Evolutionary conservation across 2,329 filamentous ascomycete genomes (phyloP), one percentile per base, ranked within the genome.

Genomic region (Chrysosporium keratinophilum): DNA sequence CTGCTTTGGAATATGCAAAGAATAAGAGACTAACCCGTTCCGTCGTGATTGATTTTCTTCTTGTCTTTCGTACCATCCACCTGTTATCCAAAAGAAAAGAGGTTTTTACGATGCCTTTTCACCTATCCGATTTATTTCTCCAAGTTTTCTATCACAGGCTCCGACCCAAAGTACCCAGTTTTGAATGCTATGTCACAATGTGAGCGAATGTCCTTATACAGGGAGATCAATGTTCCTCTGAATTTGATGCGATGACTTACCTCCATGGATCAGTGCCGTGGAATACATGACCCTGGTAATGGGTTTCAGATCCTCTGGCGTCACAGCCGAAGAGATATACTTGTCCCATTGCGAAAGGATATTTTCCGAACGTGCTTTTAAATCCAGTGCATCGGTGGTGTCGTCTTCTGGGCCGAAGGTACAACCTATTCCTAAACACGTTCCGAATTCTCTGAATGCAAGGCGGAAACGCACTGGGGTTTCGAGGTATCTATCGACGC

Each of bases 231-330:
- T 19, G 7, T 28, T 28, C 3, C 37, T 10, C 33, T 6, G 11
- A 17, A 23, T 28, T 9, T 39, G 15, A 50, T 42, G 11, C 10
- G 45, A 20, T 31, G 23, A 68, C 75, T 74, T 59, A 80, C 78
- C 76, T 59, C 78, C 78, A 3, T 77, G 76, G 48, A 78, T 71
- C 58, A 81, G 59, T 34, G 77, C 77, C 3, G 77, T 69, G 12
- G 78, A 75, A 66, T 78, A 80, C 78, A 81, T 81, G 39, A 77
- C 77, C 19, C 71, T 64, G 3, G 76, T 79, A 40, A 81, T 81
- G 0, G 78, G 77, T 43, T 69, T 65, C 58, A 81, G 60, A 44
- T 77, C 76, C 3, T 70, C 62, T 12, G 71, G 66, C 1, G 70
- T 63, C 17, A 66, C 58, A 14, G 60, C 59, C 19, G 63, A 57